Evolutionary conservation across 495 filamentous ascomycete genomes (phyloP).

Genomic region (Glonium stellatum): DNA sequence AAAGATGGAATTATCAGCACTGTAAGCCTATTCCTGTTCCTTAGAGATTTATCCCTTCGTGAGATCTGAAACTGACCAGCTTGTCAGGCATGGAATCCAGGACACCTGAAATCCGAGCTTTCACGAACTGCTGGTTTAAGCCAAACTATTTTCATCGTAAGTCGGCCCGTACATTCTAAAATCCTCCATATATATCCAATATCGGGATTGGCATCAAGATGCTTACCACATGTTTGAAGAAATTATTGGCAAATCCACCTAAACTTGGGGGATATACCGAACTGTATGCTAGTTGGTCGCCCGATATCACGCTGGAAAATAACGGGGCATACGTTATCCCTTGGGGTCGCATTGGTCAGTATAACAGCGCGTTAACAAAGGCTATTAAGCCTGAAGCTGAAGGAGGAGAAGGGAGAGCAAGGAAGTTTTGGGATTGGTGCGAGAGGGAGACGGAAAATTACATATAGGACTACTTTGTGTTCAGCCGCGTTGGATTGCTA

Average conservation of each 20-base stretch:
- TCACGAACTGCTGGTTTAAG: conserved; percentile 25
- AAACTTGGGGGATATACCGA: conserved; percentile 30
- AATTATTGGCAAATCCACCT: conserved; percentile 15
- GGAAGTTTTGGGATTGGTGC: conserved; percentile 36
- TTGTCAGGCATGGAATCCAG: conserved; percentile 33
- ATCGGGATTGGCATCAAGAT: too few relatives aligned
- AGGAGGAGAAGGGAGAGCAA: conserved; percentile 26
- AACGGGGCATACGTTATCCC: conserved; percentile 27
- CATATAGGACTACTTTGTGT: background rate
- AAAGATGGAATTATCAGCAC: conserved; percentile 24
- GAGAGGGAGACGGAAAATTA: conserved; percentile 28
- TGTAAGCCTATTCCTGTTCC: background rate
- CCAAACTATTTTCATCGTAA: background rate
- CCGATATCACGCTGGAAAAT: conserved; percentile 22
- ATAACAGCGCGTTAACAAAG: conserved; percentile 25
- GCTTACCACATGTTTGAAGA: background rate
- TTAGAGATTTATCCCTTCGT: background rate
- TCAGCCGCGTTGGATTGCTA: too few relatives aligned
- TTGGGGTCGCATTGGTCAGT: conserved; percentile 13
- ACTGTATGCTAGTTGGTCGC: conserved; percentile 29
- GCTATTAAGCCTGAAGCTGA: conserved; percentile 1
- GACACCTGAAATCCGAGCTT: conserved; percentile 34
- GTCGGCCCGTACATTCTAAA: background rate
- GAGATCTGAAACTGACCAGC: background rate
- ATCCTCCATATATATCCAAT: background rate